Base-by-base conservation (phyloP, 2,329 filamentous ascomycete species). In the Conoideocrella luteorostrata region DNA sequence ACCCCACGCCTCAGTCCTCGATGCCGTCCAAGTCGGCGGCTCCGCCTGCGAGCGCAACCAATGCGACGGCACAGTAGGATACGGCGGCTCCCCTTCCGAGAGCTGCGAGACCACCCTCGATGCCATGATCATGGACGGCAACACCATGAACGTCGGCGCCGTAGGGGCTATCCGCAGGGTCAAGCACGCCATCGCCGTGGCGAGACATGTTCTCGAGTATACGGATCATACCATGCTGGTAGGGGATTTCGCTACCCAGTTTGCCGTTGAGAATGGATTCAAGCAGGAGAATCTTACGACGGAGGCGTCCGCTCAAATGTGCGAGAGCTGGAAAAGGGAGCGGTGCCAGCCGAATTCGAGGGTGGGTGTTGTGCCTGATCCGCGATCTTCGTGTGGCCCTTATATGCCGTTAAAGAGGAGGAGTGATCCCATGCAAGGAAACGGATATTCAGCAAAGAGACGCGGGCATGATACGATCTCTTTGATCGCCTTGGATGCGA, bases 61-160 rank as follows among this genome's bases (percentile, higher is more conserved):
- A 48, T 78, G 75, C 59, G 74, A 78, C 53, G 68, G 69, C 39
- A 75, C 67, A 29, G 75, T 78, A 29, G 75, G 75, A 41, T 76
- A 62, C 51, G 74, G 74, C 43, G 74, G 75, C 7, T 76, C 73
- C 3, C 73, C 74, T 0, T 74, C 76, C 48, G 75, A 78, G 54
- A 56, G 60, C 24, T 78, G 75, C 59, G 75, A 78, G 60, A 78
- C 75, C 3, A 77, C 74, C 1, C 71, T 78, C 12, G 75, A 78
- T 57, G 74, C 75, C n/a, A 66, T 78, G 63, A 68, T 78, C 56
- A 77, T 78, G 68, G 74, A 78, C 54, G 74, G 75, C 22, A 59
- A 57, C 0, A 72, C 64, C n/a, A 66, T 78, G 61, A 74, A 75
- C 13, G 65, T 68, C 1, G 75, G 75, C 33, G 72, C 74, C 5